Evolutionary conservation across 225 moss, liverwort and hornwort genomes (phyloP), one percentile per base, ranked within the genome.

Genomic region (Pleurozium schreberi): DNA sequence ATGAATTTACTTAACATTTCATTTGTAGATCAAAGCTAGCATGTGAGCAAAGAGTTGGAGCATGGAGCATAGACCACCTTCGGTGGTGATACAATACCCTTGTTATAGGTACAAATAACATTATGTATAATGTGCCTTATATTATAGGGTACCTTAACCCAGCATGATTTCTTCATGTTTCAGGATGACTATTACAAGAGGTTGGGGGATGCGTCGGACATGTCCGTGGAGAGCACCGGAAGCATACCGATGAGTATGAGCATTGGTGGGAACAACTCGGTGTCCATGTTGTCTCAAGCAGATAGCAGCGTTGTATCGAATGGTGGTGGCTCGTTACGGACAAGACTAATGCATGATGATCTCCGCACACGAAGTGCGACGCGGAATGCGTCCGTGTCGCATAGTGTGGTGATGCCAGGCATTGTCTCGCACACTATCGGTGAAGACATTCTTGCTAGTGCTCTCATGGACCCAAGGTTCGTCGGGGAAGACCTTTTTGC

Each of bases 301-400:
- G 97, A 99, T 59, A 97, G 97, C 82, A 99, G 99, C 89, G 96
- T 99, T 14, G 99, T 95, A 87, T 99, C 99, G 18, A 99, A 97
- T 91, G 92, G 92, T 49, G 89, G 89, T 64, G 93, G 93, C 88
- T 96, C 99, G 12, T 74, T 99, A 75, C 95, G 93, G 74, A 96
- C 96, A 15, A 92, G 93, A 31, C 93, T 99, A 64, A 99, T 99
- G 99, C 97, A 97, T 80, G 93, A 93, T 71, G 99, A 99, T 84
- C 96, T 99, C 28, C 95, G 96, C 78, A 87, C 90, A 4, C 93
- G 96, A 84, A 90, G 90, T 64, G 92, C 92, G 53, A 96, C 96
- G 12, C 94, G 95, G 45, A 93, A 93, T 88, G 95, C 95, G 3
- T 94, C 95, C 3, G 93, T 96, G 36, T 94, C 95, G 26, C 92